Percentiles rank a stretch among this genome's conserved stretches.
Evolutionary conservation across 2,329 filamentous ascomycete genomes (phyloP).

Genomic region (Neofusicoccum umdonicola): DNA sequence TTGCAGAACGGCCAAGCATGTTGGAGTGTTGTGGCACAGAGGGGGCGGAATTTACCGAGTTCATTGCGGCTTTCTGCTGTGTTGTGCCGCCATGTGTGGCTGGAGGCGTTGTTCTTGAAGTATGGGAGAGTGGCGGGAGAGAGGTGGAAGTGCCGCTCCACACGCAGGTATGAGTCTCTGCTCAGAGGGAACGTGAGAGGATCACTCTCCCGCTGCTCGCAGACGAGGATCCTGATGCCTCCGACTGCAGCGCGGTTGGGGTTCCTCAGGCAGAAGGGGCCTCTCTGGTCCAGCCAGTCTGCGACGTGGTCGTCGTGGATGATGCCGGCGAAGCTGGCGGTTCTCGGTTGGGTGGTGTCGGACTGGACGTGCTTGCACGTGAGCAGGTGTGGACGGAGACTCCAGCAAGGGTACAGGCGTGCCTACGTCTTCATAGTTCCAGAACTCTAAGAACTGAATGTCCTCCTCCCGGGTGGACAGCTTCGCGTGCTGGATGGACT

Average conservation of each 20-base stretch:
- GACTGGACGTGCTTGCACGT: background rate
- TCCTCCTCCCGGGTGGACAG: background rate
- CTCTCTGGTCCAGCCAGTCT: conserved; percentile 6
- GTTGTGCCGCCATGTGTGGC: background rate
- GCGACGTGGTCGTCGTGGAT: background rate
- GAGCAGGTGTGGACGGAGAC: background rate
- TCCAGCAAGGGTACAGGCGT: background rate
- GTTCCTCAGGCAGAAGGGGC: background rate
- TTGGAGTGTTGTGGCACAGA: too few species aligned
- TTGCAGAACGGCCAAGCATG: too few species aligned
- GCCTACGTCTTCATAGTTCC: conserved; percentile 9
- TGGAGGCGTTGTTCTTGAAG: background rate
- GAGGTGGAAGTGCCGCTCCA: background rate
- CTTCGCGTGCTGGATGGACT: conserved; percentile 4
- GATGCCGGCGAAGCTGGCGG: conserved; percentile 2
- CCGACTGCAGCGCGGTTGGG: background rate
- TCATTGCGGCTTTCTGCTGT: background rate
- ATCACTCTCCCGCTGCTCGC: conserved; percentile 1
- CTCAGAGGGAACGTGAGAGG: conserved; percentile 4
- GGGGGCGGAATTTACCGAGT: background rate
- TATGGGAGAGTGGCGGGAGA: conserved; percentile 5
- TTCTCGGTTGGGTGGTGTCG: background rate
- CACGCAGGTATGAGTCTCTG: background rate
- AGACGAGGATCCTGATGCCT: conserved; percentile 7
- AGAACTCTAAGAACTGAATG: conserved; percentile 2